These are phyloP conservation scores for Artemisia annua DNA, from an alignment of 129 eudicot genomes.

Conservation along the genomic window DNA sequence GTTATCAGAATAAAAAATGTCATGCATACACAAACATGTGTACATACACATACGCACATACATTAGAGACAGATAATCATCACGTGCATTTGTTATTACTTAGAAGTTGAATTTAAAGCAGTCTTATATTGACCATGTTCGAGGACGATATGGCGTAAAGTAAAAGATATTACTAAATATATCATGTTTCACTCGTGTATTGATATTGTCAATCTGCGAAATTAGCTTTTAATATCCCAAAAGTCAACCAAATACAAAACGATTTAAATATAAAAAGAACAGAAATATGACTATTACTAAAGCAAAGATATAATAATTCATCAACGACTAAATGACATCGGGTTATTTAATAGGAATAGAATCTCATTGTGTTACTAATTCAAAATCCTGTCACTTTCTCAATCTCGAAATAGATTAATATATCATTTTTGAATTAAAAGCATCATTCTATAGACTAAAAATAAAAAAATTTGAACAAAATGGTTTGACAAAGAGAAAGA, in stretches of 20 bases:
- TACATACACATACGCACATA: too few relatives aligned
- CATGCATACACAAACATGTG: too few relatives aligned
- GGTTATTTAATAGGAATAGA: slow-evolving; percentile 3
- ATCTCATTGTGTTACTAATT: slow-evolving; percentile 21
- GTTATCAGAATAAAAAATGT: too few relatives aligned
- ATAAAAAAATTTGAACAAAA: too few relatives aligned
- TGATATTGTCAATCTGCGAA: neutral
- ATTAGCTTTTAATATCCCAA: neutral
- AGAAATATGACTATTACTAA: neutral
- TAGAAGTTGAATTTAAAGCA: neutral
- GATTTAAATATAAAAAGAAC: neutral
- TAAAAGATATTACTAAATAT: slow-evolving; percentile 6
- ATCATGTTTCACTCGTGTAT: slow-evolving; percentile 24
- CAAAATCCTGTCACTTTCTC: slow-evolving; percentile 26
- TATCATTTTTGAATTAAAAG: neutral
- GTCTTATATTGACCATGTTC: neutral
- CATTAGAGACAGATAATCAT: too few relatives aligned
- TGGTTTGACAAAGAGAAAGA: too few relatives aligned
- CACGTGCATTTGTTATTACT: neutral
- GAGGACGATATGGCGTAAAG: neutral
- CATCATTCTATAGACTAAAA: neutral
- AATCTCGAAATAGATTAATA: slow-evolving; percentile 24
- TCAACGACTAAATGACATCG: slow-evolving; percentile 14
- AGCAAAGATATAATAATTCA: neutral
- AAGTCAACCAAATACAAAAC: slow-evolving; percentile 24